A percentile compares a stretch with the other conserved stretches of the same genome.
Evolutionary conservation across 2,329 filamentous ascomycete genomes (phyloP).

Genomic region (Cyanodermella asteris): DNA sequence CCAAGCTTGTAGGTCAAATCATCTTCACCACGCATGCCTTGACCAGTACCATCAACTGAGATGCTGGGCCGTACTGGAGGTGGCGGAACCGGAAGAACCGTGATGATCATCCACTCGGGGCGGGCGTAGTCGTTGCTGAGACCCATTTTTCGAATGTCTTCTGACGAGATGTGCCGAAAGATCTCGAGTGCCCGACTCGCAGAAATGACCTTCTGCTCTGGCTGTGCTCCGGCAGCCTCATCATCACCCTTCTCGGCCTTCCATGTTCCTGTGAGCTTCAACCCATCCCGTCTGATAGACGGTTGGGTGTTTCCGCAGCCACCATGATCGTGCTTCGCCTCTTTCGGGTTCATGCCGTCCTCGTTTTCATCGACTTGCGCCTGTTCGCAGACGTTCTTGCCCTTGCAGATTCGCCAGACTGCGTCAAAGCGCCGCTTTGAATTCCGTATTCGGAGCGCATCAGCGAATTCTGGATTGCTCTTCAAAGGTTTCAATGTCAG

Average conservation of each 20-base stretch:
- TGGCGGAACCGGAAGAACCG: constrained; percentile 82
- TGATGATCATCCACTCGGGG: constrained; percentile 96
- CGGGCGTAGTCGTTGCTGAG: constrained; percentile 87
- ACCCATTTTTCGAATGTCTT: constrained; percentile 69
- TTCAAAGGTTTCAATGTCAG: constrained; percentile 28
- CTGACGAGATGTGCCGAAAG: constrained; percentile 62
- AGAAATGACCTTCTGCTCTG: constrained; percentile 63
- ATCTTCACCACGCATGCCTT: constrained; percentile 86
- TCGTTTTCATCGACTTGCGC: constrained; percentile 46
- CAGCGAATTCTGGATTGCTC: constrained; percentile 64
- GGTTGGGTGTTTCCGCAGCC: constrained; percentile 88
- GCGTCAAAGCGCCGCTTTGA: constrained; percentile 85
- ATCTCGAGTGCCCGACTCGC: constrained; percentile 70
- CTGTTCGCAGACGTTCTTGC: constrained; percentile 64
- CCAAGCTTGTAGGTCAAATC: constrained; percentile 98
- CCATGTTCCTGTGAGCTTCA: constrained; percentile 59
- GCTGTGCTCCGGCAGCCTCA: constrained; percentile 49
- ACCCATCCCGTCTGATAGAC: constrained; percentile 63
- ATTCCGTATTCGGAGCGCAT: constrained; percentile 67
- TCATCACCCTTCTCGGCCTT: constrained; percentile 47
- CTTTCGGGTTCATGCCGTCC: constrained; percentile 40
- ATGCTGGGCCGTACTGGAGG: constrained; percentile 93
- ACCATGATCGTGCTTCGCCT: constrained; percentile 38
- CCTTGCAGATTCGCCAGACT: constrained; percentile 82
- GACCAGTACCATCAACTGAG: constrained; percentile 82